These are phyloP conservation scores for Persicaria maculosa DNA, from an alignment of 148 eudicot genomes.

Conservation along the genomic window DNA sequence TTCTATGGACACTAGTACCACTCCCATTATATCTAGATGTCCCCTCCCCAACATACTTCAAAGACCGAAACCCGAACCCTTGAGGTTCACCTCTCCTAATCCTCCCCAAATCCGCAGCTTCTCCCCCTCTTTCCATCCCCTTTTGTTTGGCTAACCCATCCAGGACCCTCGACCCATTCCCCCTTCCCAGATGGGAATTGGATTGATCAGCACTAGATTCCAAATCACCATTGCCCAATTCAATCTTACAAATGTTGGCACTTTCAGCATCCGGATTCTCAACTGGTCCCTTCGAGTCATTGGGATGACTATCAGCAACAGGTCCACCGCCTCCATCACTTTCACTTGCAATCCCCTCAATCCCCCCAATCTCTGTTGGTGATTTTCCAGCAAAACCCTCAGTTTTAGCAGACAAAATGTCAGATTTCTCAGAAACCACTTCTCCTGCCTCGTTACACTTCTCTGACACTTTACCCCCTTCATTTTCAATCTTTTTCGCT, in stretches of 20 bases:
- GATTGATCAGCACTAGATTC: conserved; percentile 28
- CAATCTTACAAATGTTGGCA: conserved; percentile 20
- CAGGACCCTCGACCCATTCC: conserved; percentile 29
- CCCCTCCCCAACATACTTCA: conserved; percentile 38
- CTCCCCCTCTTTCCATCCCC: conserved; percentile 26
- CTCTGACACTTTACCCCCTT: conserved; percentile 31
- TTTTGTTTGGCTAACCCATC: conserved; percentile 30
- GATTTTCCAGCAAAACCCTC: conserved; percentile 31
- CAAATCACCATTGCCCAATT: conserved; percentile 16
- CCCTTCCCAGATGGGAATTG: conserved; percentile 28
- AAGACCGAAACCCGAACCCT: conserved; percentile 32
- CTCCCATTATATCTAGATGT: conserved; percentile 27
- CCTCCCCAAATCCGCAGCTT: conserved; percentile 26
- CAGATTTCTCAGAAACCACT: conserved; percentile 34
- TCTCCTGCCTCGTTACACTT: conserved; percentile 44
- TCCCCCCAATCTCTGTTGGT: conserved; percentile 32
- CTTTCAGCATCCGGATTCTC: conserved; percentile 21
- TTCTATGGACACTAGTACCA: conserved; percentile 15
- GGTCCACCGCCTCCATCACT: conserved; percentile 20
- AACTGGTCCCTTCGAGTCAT: conserved; percentile 21
- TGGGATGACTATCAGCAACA: conserved; percentile 20
- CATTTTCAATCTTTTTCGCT: conserved; percentile 50
- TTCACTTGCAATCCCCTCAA: conserved; percentile 24
- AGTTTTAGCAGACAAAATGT: conserved; percentile 31
- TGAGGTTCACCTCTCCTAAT: conserved; percentile 30